phyloP scores from a whole-genome alignment of 2,329 filamentous ascomycete genomes.

The Colletotrichum spaethianum region DNA sequence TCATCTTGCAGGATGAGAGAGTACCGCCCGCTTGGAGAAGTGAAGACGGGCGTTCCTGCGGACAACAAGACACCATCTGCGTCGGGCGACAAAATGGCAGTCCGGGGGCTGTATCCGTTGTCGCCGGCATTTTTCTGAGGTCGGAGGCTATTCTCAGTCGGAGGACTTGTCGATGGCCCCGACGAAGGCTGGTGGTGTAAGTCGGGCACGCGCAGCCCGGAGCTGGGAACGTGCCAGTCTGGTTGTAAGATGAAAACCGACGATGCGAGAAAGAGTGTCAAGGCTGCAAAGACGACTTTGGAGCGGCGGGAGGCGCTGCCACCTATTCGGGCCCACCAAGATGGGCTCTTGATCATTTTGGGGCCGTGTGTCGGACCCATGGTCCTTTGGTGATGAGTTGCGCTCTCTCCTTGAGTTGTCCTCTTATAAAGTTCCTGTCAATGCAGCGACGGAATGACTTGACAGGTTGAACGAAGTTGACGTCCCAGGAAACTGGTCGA shows the following conservation, averaged over 20 bases:
- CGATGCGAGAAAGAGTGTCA: conserved; percentile 24
- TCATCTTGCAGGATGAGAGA: conserved; percentile 34
- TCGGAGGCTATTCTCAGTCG: no score
- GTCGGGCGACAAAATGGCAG: conserved; percentile 22
- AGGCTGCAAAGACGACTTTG: conserved; percentile 18
- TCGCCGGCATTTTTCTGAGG: neutral
- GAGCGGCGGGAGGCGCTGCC: conserved; percentile 19
- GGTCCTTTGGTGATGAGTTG: neutral
- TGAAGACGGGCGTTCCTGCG: conserved; percentile 14
- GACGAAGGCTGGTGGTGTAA: neutral
- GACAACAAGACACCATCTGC: conserved; percentile 32
- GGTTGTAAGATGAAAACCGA: conserved; percentile 16
- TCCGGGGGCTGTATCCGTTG: neutral
- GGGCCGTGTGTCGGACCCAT: conserved; percentile 28
- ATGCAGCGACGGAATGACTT: neutral
- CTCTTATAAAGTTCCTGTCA: neutral
- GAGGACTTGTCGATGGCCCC: neutral
- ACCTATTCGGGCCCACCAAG: conserved; percentile 11
- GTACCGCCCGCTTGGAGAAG: conserved; percentile 32
- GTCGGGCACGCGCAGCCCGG: conserved; percentile 8
- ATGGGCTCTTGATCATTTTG: conserved; percentile 17
- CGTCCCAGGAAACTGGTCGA: neutral
- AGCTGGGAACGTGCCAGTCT: conserved; percentile 21
- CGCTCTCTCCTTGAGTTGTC: neutral
- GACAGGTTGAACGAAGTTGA: neutral